Percentiles rank a stretch among this genome's conserved stretches.
Evolutionary conservation across 2,329 filamentous ascomycete species (phyloP).

Genomic region (Calonectria crousiana): DNA sequence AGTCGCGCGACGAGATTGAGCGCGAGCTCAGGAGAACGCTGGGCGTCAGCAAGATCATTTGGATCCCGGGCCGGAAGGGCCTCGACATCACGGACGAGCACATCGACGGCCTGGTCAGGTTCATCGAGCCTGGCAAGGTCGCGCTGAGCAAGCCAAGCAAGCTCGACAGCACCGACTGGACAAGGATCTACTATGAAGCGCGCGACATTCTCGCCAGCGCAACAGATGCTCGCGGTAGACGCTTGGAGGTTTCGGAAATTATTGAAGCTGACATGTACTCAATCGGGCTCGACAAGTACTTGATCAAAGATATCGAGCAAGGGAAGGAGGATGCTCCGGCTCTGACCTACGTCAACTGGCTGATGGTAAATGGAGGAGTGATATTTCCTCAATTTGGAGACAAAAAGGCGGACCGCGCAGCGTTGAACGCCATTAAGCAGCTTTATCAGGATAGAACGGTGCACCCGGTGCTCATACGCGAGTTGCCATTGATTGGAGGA

Average conservation of each 20-base stretch:
- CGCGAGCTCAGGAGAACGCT: slow-evolving; percentile 35
- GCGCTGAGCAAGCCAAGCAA: slow-evolving; percentile 36
- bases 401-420: slow-evolving; percentile 35
- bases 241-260: slow-evolving; percentile 29
- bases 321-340: not conserved
- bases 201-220: slow-evolving; percentile 26
- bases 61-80: slow-evolving; percentile 40
- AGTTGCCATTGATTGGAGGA: slow-evolving; percentile 11
- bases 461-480: slow-evolving; percentile 22
- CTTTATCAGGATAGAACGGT: slow-evolving; percentile 33
- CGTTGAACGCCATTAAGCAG: slow-evolving; percentile 26
- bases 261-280: slow-evolving; percentile 21
- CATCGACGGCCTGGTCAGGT: slow-evolving; percentile 45
- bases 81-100: slow-evolving; percentile 46
- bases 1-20: slow-evolving; percentile 36
- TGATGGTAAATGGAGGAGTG: slow-evolving; percentile 45
- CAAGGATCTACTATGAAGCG: slow-evolving; percentile 41
- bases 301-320: not conserved
- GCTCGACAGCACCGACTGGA: slow-evolving; percentile 3
- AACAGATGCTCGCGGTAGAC: slow-evolving; percentile 38
- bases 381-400: slow-evolving; percentile 46
- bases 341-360: slow-evolving; percentile 40
- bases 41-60: slow-evolving; percentile 44
- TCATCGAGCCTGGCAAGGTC: slow-evolving; percentile 39
- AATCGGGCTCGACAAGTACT: not conserved